phyloP scores from a whole-genome alignment of 495 filamentous ascomycete genomes.

The Neurospora hispaniola region DNA sequence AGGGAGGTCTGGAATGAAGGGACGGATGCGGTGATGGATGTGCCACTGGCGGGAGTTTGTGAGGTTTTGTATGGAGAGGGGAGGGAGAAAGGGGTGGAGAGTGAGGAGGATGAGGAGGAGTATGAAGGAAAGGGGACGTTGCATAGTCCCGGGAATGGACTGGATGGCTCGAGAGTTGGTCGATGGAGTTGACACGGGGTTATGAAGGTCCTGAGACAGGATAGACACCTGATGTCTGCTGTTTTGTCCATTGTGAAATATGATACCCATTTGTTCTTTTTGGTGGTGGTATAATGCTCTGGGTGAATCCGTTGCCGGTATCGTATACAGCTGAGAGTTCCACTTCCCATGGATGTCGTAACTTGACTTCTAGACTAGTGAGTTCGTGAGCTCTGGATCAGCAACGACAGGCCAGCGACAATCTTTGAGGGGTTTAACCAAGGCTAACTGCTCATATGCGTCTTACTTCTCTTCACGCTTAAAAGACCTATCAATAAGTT shows the following conservation, averaged over 20 bases:
- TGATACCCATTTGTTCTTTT: background rate
- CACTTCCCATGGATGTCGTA: background rate
- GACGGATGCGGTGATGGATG: conserved; percentile 96
- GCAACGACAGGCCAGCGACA: too few species aligned
- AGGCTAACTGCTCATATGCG: background rate
- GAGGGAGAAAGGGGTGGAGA: conserved; percentile 22
- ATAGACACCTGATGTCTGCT: background rate
- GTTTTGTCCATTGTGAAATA: background rate
- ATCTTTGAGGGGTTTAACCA: background rate
- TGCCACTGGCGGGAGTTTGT: conserved; percentile 93
- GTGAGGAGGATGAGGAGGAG: conserved; percentile 10
- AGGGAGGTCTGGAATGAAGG: conserved; percentile 74
- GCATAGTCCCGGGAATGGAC: background rate
- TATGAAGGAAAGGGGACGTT: background rate
- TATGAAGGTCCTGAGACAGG: background rate
- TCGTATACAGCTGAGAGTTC: background rate
- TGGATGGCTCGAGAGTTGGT: background rate
- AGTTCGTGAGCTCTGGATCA: background rate
- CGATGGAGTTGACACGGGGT: background rate
- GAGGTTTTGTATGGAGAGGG: conserved; percentile 68
- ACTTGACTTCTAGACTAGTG: background rate
- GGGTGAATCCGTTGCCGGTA: background rate
- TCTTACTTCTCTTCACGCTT: background rate
- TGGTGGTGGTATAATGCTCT: background rate
- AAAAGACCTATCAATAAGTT: background rate